These are phyloP conservation scores for Phytophthora pseudosyringae DNA, from an alignment of 352 stramenopile species.

Conservation along the genomic window DNA sequence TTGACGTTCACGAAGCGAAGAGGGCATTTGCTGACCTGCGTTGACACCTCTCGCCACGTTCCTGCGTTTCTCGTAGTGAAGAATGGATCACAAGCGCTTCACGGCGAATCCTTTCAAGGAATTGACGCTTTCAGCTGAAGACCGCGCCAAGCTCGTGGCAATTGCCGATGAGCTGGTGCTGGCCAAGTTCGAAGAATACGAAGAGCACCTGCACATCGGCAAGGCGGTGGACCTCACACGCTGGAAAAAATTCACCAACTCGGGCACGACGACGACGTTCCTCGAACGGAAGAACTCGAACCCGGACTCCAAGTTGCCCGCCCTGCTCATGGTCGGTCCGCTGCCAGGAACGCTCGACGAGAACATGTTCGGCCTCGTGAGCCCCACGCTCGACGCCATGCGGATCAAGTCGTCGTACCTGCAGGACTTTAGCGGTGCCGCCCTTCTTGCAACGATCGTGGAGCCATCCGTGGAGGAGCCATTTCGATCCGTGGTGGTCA, in stretches of 20 bases:
- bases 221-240: conserved; percentile 8
- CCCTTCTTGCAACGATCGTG: conserved; percentile 44
- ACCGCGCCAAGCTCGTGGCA: conserved; percentile 3
- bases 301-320: conserved; percentile 20
- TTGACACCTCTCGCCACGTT: too few relatives aligned
- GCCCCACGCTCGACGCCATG: conserved; percentile 30
- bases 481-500: conserved; percentile 38
- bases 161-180: conserved; percentile 15
- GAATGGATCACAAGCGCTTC: conserved; percentile 21
- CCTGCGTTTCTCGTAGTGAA: neutral
- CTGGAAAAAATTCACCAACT: conserved; percentile 24
- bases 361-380: conserved; percentile 42
- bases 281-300: conserved; percentile 19
- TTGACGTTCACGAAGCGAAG: neutral
- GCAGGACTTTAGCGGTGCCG: conserved; percentile 36
- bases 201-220: conserved; percentile 15
- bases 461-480: conserved; percentile 42
- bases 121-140: conserved; percentile 4
- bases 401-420: conserved; percentile 24
- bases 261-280: conserved; percentile 11
- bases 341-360: conserved; percentile 37
- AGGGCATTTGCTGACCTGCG: neutral
- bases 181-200: conserved; percentile 22
- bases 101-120: conserved; percentile 11
- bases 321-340: conserved; percentile 32